A percentile compares a stretch with the other conserved stretches of the same genome.
phyloP scores from a whole-genome alignment of 192 early-diverging fungal species.

The Coemansia sp. region DNA sequence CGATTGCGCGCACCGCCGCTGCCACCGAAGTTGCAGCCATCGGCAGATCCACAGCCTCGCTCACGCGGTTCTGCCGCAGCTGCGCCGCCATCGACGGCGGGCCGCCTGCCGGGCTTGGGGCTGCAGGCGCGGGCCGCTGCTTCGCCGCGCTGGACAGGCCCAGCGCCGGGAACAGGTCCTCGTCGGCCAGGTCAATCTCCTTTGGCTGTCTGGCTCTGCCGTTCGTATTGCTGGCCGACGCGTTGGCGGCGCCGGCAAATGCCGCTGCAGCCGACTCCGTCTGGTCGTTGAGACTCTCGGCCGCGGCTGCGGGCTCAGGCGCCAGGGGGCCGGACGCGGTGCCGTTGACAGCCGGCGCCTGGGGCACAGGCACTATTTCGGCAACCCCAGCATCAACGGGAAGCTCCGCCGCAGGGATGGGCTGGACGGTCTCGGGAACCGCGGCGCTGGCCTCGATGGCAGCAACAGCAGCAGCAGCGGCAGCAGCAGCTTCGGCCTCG shows the following conservation, averaged over 20 bases:
- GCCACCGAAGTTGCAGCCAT: slow-evolving; percentile 44
- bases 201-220: slow-evolving; percentile 9
- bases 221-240: slow-evolving; percentile 21
- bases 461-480: slow-evolving; percentile 2
- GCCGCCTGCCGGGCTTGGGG: slow-evolving; percentile 26
- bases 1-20: slow-evolving; percentile 60
- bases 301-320: no score
- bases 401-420: background rate
- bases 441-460: background rate
- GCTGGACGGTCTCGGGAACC: background rate
- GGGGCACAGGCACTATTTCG: background rate
- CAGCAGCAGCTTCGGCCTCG: slow-evolving; percentile 6
- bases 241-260: slow-evolving; percentile 34
- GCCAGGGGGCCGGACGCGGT: background rate
- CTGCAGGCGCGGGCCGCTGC: slow-evolving; percentile 44
- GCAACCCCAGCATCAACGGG: background rate
- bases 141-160: slow-evolving; percentile 52
- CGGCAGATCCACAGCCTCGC: slow-evolving; percentile 55
- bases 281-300: background rate
- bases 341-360: background rate
- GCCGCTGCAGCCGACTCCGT: slow-evolving; percentile 17
- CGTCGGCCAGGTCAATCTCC: slow-evolving; percentile 25
- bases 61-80: slow-evolving; percentile 47
- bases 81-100: slow-evolving; percentile 35
- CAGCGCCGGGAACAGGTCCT: slow-evolving; percentile 73